Percentiles rank a stretch among this genome's conserved stretches.
phyloP scores from a whole-genome alignment of 2,329 filamentous ascomycete species.

The Cercospora citrullina region DNA sequence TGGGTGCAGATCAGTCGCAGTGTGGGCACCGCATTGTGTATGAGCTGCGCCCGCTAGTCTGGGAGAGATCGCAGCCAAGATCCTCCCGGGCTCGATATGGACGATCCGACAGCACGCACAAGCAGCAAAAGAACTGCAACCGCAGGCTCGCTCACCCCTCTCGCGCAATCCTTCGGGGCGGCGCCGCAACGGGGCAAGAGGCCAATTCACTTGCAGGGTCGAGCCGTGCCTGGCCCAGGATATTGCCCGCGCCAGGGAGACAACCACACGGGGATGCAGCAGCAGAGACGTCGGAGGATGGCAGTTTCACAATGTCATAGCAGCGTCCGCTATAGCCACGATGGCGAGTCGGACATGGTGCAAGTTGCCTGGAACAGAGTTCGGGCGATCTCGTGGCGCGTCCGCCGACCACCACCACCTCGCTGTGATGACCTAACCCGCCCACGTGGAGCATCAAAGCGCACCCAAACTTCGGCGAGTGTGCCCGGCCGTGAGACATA shows the following conservation, averaged over 20 bases:
- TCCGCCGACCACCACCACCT: background rate
- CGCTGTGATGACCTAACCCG: slow-evolving; percentile 5
- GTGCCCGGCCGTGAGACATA: background rate
- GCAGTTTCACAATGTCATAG: slow-evolving; percentile 2
- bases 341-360: slow-evolving; percentile 18
- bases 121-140: background rate
- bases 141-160: background rate
- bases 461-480: slow-evolving; percentile 14
- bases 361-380: slow-evolving; percentile 20
- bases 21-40: background rate
- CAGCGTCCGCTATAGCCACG: slow-evolving; percentile 18
- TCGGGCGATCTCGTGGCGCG: slow-evolving; percentile 18
- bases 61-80: background rate
- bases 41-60: background rate
- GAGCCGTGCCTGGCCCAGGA: slow-evolving; percentile 1
- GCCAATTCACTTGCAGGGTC: background rate
- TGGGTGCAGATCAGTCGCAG: background rate
- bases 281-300: background rate
- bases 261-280: slow-evolving; percentile 10
- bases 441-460: slow-evolving; percentile 22
- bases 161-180: slow-evolving; percentile 1
- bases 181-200: background rate
- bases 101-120: background rate
- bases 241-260: slow-evolving; percentile 2
- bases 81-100: background rate